phyloP scores from a whole-genome alignment of 2,329 filamentous ascomycete genomes.

The Talaromyces pinophilus region DNA sequence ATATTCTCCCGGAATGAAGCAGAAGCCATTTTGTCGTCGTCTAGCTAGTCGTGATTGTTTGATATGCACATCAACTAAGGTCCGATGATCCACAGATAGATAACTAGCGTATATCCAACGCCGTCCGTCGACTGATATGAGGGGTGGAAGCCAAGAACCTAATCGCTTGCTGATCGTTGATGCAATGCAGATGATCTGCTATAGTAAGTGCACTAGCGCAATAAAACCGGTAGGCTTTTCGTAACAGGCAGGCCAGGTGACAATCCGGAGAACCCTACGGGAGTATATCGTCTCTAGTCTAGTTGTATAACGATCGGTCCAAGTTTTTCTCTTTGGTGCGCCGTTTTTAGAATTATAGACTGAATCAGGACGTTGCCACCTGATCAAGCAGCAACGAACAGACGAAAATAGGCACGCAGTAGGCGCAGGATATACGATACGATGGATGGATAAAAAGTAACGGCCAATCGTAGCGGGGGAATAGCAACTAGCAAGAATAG shows the following conservation, averaged over 20 bases:
- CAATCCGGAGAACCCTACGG: constrained; percentile 14
- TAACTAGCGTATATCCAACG: not conserved
- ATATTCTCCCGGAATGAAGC: constrained; percentile 90
- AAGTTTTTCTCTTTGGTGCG: not conserved
- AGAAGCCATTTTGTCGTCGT: constrained; percentile 68
- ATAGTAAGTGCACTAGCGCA: constrained; percentile 16
- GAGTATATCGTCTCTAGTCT: not conserved
- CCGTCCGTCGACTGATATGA: constrained; percentile 2
- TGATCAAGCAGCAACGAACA: not conserved
- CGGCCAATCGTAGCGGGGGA: not conserved
- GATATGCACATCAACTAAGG: constrained; percentile 14
- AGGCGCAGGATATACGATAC: not conserved
- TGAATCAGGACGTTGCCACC: not conserved
- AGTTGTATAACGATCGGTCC: not conserved
- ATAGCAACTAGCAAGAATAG: not conserved
- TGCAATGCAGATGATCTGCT: constrained; percentile 21
- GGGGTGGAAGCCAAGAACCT: constrained; percentile 15
- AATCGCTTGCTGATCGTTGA: constrained; percentile 10
- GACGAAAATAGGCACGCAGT: not conserved
- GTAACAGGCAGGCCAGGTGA: constrained; percentile 18
- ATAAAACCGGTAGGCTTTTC: constrained; percentile 15
- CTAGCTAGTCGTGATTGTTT: not conserved
- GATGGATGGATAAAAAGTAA: not conserved
- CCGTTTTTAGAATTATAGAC: not conserved
- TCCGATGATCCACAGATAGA: constrained; percentile 10